Percentiles rank a stretch among this genome's conserved stretches.
phyloP scores from a whole-genome alignment of 805 yeast species.

The Candida sakaeoensis region DNA sequence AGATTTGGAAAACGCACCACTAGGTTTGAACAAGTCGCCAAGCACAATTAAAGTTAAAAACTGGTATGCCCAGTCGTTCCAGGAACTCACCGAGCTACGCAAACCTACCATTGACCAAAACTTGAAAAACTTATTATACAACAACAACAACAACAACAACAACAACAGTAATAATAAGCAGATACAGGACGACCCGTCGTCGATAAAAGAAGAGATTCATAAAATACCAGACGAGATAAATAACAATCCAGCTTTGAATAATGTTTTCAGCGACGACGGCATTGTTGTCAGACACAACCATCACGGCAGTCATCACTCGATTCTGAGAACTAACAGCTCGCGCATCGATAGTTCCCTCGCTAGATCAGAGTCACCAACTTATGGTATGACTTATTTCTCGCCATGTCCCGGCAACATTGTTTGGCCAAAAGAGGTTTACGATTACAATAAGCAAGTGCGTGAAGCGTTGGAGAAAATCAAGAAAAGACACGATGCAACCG shows the following conservation, averaged over 20 bases:
- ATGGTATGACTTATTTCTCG: constrained; percentile 46
- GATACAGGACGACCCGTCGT: neutral
- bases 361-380: constrained; percentile 33
- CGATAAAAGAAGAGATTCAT: constrained; percentile 7
- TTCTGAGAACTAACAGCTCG: constrained; percentile 1
- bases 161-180: constrained; percentile 7
- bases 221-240: constrained; percentile 1
- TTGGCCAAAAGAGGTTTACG: constrained; percentile 73
- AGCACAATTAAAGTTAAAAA: constrained; percentile 72
- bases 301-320: constrained; percentile 12
- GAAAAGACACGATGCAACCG: constrained; percentile 87
- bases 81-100: constrained; percentile 66
- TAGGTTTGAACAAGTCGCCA: constrained; percentile 68
- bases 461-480: constrained; percentile 69
- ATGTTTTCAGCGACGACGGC: constrained; percentile 51
- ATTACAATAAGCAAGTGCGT: constrained; percentile 65
- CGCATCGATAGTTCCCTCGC: constrained; percentile 5
- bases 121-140: constrained; percentile 31
- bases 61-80: constrained; percentile 91
- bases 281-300: constrained; percentile 31
- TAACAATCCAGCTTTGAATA: constrained; percentile 35
- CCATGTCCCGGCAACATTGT: constrained; percentile 51
- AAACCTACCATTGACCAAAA: constrained; percentile 50
- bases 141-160: constrained; percentile 10
- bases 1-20: constrained; percentile 77